Percentiles rank a stretch among this genome's conserved stretches.
Evolutionary conservation across 768 basidiomycete genomes (phyloP).

Genomic region (Pisolithus tinctorius): DNA sequence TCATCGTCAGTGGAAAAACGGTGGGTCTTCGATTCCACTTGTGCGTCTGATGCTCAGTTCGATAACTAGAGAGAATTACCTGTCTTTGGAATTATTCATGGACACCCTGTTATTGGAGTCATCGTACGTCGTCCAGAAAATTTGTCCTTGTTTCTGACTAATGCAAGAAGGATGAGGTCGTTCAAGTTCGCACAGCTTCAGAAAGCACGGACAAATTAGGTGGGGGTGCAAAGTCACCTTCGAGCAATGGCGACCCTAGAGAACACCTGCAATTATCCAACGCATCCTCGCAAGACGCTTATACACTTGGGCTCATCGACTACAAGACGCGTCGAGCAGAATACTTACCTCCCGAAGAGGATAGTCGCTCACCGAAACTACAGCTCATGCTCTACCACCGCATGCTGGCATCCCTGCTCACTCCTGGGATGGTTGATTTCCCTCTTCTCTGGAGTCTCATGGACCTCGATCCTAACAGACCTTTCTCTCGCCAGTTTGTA

Average conservation of each 20-base stretch:
- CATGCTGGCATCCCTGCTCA: conserved; percentile 49
- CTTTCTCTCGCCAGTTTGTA: conserved; percentile 49
- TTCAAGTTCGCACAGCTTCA: conserved; percentile 10
- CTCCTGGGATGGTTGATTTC: conserved; percentile 44
- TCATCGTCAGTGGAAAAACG: conserved; percentile 42
- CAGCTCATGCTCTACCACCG: conserved; percentile 78
- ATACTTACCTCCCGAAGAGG: conserved; percentile 49
- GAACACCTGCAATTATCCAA: neutral
- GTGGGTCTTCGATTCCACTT: conserved; percentile 30
- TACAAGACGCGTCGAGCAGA: conserved; percentile 58
- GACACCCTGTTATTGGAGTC: conserved; percentile 60
- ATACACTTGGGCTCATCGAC: conserved; percentile 47
- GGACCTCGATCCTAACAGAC: conserved; percentile 33
- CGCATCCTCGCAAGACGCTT: neutral
- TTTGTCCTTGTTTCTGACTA: neutral
- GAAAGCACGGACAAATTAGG: neutral
- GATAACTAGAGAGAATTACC: conserved; percentile 68
- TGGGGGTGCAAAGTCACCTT: conserved; percentile 3
- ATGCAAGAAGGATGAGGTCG: conserved; percentile 49
- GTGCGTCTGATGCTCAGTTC: neutral
- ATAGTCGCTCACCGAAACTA: conserved; percentile 51
- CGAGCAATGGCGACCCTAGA: neutral
- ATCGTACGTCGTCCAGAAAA: conserved; percentile 43
- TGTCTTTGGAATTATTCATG: conserved; percentile 70
- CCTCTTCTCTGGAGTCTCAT: conserved; percentile 43